Evolutionary conservation across 805 yeast species (phyloP), one percentile per base, ranked within the genome.

Genomic region (Candida coleopterorum): DNA sequence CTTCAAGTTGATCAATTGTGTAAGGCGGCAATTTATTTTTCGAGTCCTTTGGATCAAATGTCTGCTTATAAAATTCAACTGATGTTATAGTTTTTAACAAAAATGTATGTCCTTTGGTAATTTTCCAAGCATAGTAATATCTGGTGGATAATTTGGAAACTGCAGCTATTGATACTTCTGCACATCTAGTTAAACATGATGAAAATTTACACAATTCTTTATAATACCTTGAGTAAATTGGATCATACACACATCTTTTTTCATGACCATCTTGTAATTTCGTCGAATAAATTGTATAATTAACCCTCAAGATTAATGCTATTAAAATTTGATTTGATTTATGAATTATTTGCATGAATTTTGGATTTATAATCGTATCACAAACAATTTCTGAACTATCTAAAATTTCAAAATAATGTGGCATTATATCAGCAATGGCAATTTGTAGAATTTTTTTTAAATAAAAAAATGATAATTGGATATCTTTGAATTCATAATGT

Each of bases 101-200:
- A 33, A 46, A 53, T 0, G 60, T 54, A 33, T 61, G 67, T 9
- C 62, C 58, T 36, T 60, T 62, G 9, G 65, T 55, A 9, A 63
- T 55, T 46, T 64, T 53, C 69, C 69, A 63, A 2, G 69, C 68
- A 39, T 62, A 55, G 41, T 60, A 63, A 46, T 63, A 63, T 25
- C 68, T 40, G 39, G 56, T 53, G 33, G 65, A 58, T 32, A 64
- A 51, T 30, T 61, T 62, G 7, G 63, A 58, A 14, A 64, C 57
- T 4, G 60, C 64, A 4, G 62, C 62, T 29, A 57, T 53, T 6
- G 58, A 55, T 10, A 52, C 56, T 44, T 49, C 64, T 22, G 57
- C 50, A 40, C 53, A 55, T 44, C 55, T 47, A 15, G 50, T 50
- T 29, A 52, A 44, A 25, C 54, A 45, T 6, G 54, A 48, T 9